Evolutionary conservation across 176 grass and related monocot genomes (phyloP), one percentile per base, ranked within the genome.

Genomic region (Triticum dicoccoides): DNA sequence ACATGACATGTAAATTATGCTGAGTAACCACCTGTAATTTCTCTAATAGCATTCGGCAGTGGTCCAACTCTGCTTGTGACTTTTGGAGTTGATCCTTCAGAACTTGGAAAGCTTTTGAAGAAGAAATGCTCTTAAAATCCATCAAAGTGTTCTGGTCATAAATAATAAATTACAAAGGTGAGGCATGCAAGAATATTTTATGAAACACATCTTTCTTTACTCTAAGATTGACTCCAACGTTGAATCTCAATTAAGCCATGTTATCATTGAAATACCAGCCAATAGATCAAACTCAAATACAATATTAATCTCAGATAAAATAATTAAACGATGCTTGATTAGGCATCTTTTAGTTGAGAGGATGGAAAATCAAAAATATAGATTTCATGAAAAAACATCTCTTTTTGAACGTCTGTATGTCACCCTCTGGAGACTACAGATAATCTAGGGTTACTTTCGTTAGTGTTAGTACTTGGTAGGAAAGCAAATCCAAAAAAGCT

Each of bases 1-100:
- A 89, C 38, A 80, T 79, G 87, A 84, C 58, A 18, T 63, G n/a
- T 73, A 83, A 49, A 89, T 87, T 90, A 77, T 61, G 88, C 84
- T 77, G 65, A 93, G 80, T 91, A 92, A 92, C 77, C 86, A 99
- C 97, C 97, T 99, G 97, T 88, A 99, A 95, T 99, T 97, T 99
- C 78, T 97, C 94, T 69, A 95, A 42, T 54, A 89, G 86, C 78
- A 54, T 69, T 37, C 61, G 87, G 69, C 70, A 89, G 47, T 84
- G 72, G 69, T 94, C 85, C 76, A 96, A 62, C 87, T 99, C 97
- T 87, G 76, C 61, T 45, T 77, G 82, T 89, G 94, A 94, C 64
- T 81, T 92, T 89, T 89, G 78, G 76, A 97, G 65, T 82, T 87
- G 87, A 38, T 93, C 89, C 73, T 90, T 94, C 77, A 97, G 83